Evolutionary conservation across 257 asterid species (phyloP), one percentile per base, ranked within the genome.

Genomic region (Ilex aquifolium): DNA sequence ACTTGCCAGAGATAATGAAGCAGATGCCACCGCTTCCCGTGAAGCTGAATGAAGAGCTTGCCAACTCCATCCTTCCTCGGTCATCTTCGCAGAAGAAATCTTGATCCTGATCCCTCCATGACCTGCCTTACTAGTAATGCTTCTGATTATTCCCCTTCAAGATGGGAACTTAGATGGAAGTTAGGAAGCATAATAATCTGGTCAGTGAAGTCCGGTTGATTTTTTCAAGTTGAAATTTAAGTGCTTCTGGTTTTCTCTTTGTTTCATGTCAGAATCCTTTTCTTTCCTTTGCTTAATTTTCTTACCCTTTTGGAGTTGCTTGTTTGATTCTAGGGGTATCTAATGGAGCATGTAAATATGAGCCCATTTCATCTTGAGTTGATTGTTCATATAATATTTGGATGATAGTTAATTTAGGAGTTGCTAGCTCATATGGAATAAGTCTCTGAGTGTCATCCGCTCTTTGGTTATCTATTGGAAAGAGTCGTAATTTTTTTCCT

Each of bases 1-100:
- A 88, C 74, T 71, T 70, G 74, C 88, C 95, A 55, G 93, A 86
- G 56, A 69, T 77, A 64, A 88, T 86, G 96, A 77, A 71, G 74
- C 88, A 77, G 76, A 84, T 82, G 96, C 95, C 96, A 5, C 90
- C 95, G 7, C 82, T 88, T 32, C 96, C 96, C 29, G 85, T 85
- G 53, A 82, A 73, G 85, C 76, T 86, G 75, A 86, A 86, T 10
- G 87, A 84, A 57, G 90, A 86, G 46, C 91, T 86, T 13, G 88
- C 84, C 57, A 77, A 73, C 74, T 48, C 79, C 48, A 74, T 88
- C 74, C 93, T 86, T 63, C 87, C 81, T 11, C 69, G 60, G 40
- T 30, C 72, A 11, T 12, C 76, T 54, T 59, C 77, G 64, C 73
- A 76, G 21, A 79, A 82, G 42, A 77, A 74, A 62, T 61, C 77